Conservation (phyloP, 2,329 filamentous ascomycete genomes). For the Microdochium paspali region DNA sequence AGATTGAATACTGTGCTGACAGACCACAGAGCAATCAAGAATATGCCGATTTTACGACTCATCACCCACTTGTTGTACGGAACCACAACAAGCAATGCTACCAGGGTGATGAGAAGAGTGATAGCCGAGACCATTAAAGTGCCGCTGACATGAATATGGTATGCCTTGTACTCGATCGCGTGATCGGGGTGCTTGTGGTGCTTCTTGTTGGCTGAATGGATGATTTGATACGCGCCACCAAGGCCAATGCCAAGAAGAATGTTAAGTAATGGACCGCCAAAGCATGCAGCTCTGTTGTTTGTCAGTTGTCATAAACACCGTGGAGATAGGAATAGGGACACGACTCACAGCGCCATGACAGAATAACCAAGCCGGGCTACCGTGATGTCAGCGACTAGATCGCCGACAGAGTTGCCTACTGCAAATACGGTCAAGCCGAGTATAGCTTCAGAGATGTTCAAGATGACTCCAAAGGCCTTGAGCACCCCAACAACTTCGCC, state of each 20-base stretch:
- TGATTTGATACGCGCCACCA: slow-evolving; percentile 79
- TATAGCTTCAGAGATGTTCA: slow-evolving; percentile 90
- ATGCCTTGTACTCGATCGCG: slow-evolving; percentile 61
- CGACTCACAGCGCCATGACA: slow-evolving; percentile 76
- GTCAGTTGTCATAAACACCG: no score
- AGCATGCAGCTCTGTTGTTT: slow-evolving; percentile 81
- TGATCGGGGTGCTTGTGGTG: slow-evolving; percentile 58
- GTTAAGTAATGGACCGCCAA: slow-evolving; percentile 97
- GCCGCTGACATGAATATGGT: slow-evolving; percentile 74
- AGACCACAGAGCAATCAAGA: slow-evolving; percentile 70
- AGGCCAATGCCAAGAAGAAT: slow-evolving; percentile 93
- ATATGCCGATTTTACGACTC: slow-evolving; percentile 72
- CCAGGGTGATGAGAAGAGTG: slow-evolving; percentile 72
- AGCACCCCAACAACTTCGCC: slow-evolving; percentile 92
- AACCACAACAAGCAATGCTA: slow-evolving; percentile 70
- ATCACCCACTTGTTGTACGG: slow-evolving; percentile 82
- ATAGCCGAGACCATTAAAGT: slow-evolving; percentile 78
- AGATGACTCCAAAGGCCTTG: slow-evolving; percentile 84
- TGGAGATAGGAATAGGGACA: background rate
- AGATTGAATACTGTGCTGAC: slow-evolving; percentile 77
- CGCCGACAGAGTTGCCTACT: slow-evolving; percentile 88
- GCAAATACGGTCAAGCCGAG: slow-evolving; percentile 93
- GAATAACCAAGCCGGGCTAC: slow-evolving; percentile 89
- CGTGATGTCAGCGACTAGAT: slow-evolving; percentile 90
- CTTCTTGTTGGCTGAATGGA: slow-evolving; percentile 56